A percentile compares a stretch with the other conserved stretches of the same genome.
phyloP scores from a whole-genome alignment of 164 flowering plant genomes.

The Magnolia sinica region DNA sequence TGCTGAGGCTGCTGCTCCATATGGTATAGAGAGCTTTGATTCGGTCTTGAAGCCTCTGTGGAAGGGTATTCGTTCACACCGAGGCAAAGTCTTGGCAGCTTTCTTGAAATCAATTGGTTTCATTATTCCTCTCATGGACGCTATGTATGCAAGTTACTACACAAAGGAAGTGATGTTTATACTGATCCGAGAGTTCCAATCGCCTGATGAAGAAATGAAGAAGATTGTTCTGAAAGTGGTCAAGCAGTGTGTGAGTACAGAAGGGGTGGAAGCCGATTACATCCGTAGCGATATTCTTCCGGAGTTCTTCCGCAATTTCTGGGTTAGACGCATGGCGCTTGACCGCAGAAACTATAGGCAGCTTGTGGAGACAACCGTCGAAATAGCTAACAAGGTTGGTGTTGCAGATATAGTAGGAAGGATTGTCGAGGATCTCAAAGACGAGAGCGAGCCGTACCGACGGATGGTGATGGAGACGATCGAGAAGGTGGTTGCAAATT shows the following conservation, averaged over 20 bases:
- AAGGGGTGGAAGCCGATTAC: conserved; percentile 92
- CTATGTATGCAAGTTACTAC: conserved; percentile 90
- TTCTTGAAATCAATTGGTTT: conserved; percentile 96
- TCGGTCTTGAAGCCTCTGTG: conserved; percentile 96
- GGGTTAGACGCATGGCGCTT: conserved; percentile 99
- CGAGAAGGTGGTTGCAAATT: conserved; percentile 87
- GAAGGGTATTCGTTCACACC: conserved; percentile 96
- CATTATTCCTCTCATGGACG: conserved; percentile 99
- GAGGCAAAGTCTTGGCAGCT: conserved; percentile 99
- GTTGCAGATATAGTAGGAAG: conserved; percentile 95
- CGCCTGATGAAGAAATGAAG: conserved; percentile 99
- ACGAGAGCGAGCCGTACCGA: conserved; percentile 98
- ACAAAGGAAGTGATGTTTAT: conserved; percentile 95
- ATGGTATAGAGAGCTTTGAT: conserved; percentile 98
- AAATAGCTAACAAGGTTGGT: conserved; percentile 95
- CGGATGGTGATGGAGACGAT: conserved; percentile 99
- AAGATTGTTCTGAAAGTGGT: conserved; percentile 95
- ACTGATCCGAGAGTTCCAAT: conserved; percentile 93
- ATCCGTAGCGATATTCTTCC: conserved; percentile 89
- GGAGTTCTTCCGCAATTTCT: conserved; percentile 81
- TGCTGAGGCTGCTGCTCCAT: conserved; percentile 98
- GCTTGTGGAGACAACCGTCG: conserved; percentile 95
- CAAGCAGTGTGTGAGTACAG: conserved; percentile 97
- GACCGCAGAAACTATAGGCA: conserved; percentile 92
- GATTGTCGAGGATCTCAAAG: conserved; percentile 95